Evolutionary conservation across 257 asterid species (phyloP), one percentile per base, ranked within the genome.

Genomic region (Solanum stenotomum): DNA sequence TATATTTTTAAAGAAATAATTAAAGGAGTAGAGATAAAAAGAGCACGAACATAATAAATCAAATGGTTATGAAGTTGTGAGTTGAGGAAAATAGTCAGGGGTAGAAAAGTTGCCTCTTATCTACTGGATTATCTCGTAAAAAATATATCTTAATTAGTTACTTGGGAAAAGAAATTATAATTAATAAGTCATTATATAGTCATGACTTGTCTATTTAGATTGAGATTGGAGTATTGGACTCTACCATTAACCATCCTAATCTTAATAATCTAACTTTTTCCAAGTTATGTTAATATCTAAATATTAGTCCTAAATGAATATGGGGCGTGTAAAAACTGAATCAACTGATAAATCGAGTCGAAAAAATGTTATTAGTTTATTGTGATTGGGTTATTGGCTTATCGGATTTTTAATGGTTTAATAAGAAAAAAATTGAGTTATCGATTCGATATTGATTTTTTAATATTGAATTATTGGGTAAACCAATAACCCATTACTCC

Each of bases 391-490:
- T 6, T 52, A 52, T 52, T 5, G 23, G 1, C 8, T 52, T 52
- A 6, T 16, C 0, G 1, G 3, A 1, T 52, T 52, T 52, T 52
- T 52, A 16, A 16, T 52, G 63, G 9, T 52, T 2, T 16, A 16
- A 16, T 16, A 16, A 16, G 8, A 52, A 49, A 5, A 52, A 16
- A 2, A 52, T 52, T 0, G 0, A 1, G 23, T 52, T 52, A 52
- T 52, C 10, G 0, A 0, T 16, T 5, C 4, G 4, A 0, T 52
- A 52, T 16, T 52, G 0, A 1, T 16, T 52, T 16, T 16, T 52
- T 16, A 52, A 5, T 16, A 52, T 16, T 52, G 9, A 2, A 16
- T 52, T 5, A 52, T 52, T 52, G 0, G 23, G 3, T 6, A 52
- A 52, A 52, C 0, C 1, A 10, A 16, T 52, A 52, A 52, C 0